Percentiles rank a stretch among this genome's conserved stretches.
Conservation (phyloP, 2,329 filamentous ascomycete species). For the Sodiomyces alkalinus region DNA sequence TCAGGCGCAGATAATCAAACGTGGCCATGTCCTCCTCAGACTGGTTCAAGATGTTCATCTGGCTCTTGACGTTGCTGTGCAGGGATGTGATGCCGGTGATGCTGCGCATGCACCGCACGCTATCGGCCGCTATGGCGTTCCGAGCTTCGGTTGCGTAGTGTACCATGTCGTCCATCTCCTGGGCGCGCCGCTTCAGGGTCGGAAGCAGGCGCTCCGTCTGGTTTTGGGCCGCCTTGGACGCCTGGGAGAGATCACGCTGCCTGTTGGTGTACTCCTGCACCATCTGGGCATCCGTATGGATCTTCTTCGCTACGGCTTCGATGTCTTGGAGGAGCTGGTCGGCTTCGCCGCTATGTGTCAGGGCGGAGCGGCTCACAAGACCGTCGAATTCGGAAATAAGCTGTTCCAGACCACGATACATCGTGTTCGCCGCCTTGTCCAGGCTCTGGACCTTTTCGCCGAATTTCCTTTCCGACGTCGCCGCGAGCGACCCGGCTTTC, state of each 20-base stretch:
- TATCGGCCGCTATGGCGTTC: conserved; percentile 50
- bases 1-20: conserved; percentile 65
- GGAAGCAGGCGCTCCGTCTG: conserved; percentile 49
- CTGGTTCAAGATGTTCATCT: conserved; percentile 56
- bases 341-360: conserved; percentile 47
- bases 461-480: conserved; percentile 43
- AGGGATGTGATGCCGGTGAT: conserved; percentile 69
- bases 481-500: conserved; percentile 53
- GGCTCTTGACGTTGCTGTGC: conserved; percentile 55
- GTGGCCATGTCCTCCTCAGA: conserved; percentile 63
- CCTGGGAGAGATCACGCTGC: conserved; percentile 42
- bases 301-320: conserved; percentile 70
- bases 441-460: conserved; percentile 43
- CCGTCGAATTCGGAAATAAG: conserved; percentile 50
- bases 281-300: conserved; percentile 72
- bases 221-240: conserved; percentile 46
- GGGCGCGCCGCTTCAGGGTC: conserved; percentile 35
- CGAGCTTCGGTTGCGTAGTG: conserved; percentile 47
- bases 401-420: conserved; percentile 45
- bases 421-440: conserved; percentile 41
- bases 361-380: conserved; percentile 34
- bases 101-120: conserved; percentile 61
- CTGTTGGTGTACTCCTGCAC: conserved; percentile 54
- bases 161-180: conserved; percentile 47
- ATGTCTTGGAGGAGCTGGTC: conserved; percentile 67